Evolutionary conservation across 768 basidiomycete species (phyloP).

Genomic region (Rhizopogon vulgaris): DNA sequence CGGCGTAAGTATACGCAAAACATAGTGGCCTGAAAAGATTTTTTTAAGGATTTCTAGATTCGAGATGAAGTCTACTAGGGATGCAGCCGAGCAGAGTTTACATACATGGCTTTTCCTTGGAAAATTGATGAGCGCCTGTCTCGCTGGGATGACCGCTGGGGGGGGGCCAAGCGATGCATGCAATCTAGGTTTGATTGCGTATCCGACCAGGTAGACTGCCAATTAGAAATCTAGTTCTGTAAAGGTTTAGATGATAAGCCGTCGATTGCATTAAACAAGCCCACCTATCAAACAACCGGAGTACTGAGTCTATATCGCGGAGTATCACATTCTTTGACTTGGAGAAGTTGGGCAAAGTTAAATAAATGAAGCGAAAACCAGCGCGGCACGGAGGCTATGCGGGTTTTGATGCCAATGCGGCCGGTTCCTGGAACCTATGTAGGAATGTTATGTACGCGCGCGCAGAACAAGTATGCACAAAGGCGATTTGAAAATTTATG

Average conservation of each 20-base stretch:
- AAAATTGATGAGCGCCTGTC: neutral
- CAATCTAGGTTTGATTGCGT: neutral
- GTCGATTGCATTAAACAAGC: neutral
- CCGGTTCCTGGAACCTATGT: no score
- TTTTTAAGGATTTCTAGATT: neutral
- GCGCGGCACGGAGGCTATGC: conserved; percentile 1
- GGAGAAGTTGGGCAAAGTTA: neutral
- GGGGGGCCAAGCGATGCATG: neutral
- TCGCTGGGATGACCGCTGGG: no score
- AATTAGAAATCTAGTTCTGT: no score
- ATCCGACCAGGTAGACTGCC: neutral
- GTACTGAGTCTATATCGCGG: neutral
- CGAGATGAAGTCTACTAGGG: neutral
- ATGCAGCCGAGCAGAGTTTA: conserved; percentile 1
- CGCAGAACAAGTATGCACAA: no score
- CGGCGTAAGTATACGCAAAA: neutral
- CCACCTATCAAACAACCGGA: neutral
- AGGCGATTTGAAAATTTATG: no score
- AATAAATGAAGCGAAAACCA: neutral
- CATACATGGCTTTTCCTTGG: neutral
- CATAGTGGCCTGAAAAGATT: neutral
- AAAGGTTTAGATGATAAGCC: neutral
- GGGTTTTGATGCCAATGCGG: no score
- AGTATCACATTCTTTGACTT: neutral
- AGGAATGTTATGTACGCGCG: no score